Evolutionary conservation across 202 grass and related monocot genomes (phyloP).

Genomic region (Elaeis oleifera): DNA sequence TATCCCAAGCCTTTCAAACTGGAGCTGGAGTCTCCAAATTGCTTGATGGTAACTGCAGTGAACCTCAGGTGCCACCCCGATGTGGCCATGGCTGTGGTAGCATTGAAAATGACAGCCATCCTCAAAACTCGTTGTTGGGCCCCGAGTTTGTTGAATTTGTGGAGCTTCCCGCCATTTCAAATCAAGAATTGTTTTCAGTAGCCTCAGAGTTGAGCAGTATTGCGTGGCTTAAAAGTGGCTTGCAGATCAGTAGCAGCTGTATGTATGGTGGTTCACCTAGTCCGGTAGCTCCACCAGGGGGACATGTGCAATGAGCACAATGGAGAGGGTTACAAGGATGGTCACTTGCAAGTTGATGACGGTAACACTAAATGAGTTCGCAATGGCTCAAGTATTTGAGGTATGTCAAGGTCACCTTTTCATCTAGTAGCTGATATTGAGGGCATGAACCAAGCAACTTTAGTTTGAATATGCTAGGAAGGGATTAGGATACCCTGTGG

Average conservation of each 20-base stretch:
- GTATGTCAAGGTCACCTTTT: too few species aligned
- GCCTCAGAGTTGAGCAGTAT: constrained; percentile 95
- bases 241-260: constrained; percentile 42
- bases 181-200: constrained; percentile 54
- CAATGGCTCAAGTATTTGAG: too few species aligned
- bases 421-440: too few species aligned
- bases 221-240: constrained; percentile 79
- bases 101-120: constrained; percentile 19
- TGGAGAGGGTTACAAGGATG: too few species aligned
- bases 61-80: constrained; percentile 61
- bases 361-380: too few species aligned
- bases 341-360: too few species aligned
- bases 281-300: background rate
- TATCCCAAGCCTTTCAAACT: constrained; percentile 28
- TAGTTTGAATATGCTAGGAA: too few species aligned
- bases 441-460: too few species aligned
- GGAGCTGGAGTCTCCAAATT: constrained; percentile 40
- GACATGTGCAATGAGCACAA: background rate
- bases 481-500: too few species aligned
- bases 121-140: constrained; percentile 54
- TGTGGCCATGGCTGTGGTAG: constrained; percentile 73
- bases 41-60: constrained; percentile 29
- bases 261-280: constrained; percentile 1
- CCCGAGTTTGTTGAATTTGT: constrained; percentile 88
- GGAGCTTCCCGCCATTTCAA: constrained; percentile 57